Evolutionary conservation across 2,329 filamentous ascomycete genomes (phyloP).

Genomic region (Fusarium mangiferae): DNA sequence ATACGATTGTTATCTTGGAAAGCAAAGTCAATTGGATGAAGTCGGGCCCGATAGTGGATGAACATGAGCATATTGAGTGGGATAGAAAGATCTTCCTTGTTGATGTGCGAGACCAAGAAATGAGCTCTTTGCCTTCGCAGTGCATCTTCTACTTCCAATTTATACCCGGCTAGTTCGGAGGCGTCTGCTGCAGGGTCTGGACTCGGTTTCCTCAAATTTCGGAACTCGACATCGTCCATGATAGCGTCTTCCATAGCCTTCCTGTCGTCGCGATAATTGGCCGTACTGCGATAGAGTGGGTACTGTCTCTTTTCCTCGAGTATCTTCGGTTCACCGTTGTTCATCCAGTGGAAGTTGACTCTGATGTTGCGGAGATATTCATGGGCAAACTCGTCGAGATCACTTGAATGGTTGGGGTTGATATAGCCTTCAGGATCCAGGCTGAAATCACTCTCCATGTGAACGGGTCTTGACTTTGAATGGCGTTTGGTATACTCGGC

Average conservation of each 20-base stretch:
- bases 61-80: constrained; percentile 33
- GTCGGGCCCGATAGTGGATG: constrained; percentile 34
- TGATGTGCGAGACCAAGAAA: constrained; percentile 40
- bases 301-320: not conserved
- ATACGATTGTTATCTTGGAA: constrained; percentile 28
- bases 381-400: constrained; percentile 32
- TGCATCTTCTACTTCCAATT: constrained; percentile 14
- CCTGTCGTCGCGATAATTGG: constrained; percentile 23
- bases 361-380: constrained; percentile 27
- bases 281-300: constrained; percentile 35
- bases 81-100: constrained; percentile 27
- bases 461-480: not conserved
- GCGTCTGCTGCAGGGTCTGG: not conserved
- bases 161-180: not conserved
- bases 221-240: not conserved
- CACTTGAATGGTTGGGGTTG: constrained; percentile 12
- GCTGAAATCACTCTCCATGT: constrained; percentile 20
- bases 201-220: not conserved
- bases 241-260: not conserved
- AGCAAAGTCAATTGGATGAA: constrained; percentile 11
- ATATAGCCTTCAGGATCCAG: constrained; percentile 26
- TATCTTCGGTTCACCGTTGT: not conserved
- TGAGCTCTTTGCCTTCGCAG: constrained; percentile 21
- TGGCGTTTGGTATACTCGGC: constrained; percentile 6
- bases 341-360: not conserved